Conservation (phyloP, 2,329 filamentous ascomycete species). For the Trichoderma asperellum region DNA sequence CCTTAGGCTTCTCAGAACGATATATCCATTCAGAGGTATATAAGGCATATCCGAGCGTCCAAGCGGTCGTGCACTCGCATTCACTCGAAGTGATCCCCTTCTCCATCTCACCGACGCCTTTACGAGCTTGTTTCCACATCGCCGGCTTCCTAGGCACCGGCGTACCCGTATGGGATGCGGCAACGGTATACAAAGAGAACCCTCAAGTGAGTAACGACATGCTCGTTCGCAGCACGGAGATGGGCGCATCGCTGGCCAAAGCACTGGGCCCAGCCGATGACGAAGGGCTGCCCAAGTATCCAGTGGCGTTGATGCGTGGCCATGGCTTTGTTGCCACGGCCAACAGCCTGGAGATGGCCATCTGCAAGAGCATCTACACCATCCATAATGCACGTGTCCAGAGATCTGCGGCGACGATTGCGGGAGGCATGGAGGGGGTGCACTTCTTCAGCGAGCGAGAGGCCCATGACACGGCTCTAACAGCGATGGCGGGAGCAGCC, state of each 20-base stretch:
- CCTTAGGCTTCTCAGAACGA: conserved; percentile 14
- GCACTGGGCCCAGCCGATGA: conserved; percentile 1
- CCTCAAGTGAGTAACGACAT: conserved; percentile 6
- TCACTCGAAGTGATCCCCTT: conserved; percentile 20
- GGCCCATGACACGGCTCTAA: conserved; percentile 5
- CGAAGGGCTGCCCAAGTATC: conserved; percentile 7
- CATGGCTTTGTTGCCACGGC: conserved; percentile 22
- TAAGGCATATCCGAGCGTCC: conserved; percentile 14
- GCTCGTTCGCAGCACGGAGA: conserved; percentile 11
- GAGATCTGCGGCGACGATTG: background rate
- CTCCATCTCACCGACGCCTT: conserved; percentile 8
- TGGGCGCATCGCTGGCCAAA: conserved; percentile 18
- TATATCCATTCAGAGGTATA: conserved; percentile 23
- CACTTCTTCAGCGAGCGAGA: conserved; percentile 17
- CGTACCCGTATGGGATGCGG: conserved; percentile 15
- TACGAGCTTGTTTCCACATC: conserved; percentile 22
- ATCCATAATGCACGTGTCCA: conserved; percentile 22
- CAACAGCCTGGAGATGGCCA: conserved; percentile 18
- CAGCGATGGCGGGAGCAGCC: conserved; percentile 15
- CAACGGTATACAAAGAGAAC: conserved; percentile 7
- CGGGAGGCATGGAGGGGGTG: conserved; percentile 3
- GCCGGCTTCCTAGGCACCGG: conserved; percentile 15
- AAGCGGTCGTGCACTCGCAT: conserved; percentile 14
- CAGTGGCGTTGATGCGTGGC: conserved; percentile 21
- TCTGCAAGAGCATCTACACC: conserved; percentile 21